Percentiles rank a stretch among this genome's conserved stretches.
phyloP scores from a whole-genome alignment of 805 yeast genomes.

The Monosporozyma aerobia region DNA sequence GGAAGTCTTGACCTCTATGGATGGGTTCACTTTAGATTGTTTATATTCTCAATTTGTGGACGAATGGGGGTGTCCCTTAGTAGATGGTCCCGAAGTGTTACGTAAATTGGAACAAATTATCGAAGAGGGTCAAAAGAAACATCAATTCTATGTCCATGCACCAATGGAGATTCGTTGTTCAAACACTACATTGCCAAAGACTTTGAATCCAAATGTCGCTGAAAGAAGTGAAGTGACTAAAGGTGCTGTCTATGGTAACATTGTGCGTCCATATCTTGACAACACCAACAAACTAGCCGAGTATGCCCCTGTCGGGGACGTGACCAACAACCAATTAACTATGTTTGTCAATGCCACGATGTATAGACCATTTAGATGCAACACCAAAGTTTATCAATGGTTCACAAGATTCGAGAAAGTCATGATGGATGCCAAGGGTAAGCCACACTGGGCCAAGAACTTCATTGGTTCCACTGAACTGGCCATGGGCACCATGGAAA shows the following conservation, averaged over 20 bases:
- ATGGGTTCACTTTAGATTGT: conserved; percentile 92
- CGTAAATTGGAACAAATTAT: conserved; percentile 54
- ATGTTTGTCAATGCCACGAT: conserved; percentile 87
- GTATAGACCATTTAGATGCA: conserved; percentile 82
- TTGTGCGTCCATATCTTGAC: conserved; percentile 71
- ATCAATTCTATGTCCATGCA: conserved; percentile 79
- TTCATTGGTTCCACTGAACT: conserved; percentile 52
- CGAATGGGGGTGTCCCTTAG: conserved; percentile 94
- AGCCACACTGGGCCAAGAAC: conserved; percentile 98
- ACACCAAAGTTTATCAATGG: conserved; percentile 73
- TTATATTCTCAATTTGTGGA: conserved; percentile 86
- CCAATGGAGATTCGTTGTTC: conserved; percentile 94
- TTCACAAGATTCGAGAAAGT: conserved; percentile 73
- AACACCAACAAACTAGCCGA: conserved; percentile 56
- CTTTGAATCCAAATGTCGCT: conserved; percentile 39
- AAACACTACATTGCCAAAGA: conserved; percentile 52
- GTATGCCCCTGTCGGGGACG: conserved; percentile 39
- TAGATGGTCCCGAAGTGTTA: conserved; percentile 64
- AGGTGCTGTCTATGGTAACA: conserved; percentile 83
- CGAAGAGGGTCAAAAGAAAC: conserved; percentile 45
- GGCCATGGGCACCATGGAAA: conserved; percentile 25
- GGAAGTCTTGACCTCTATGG: conserved; percentile 72
- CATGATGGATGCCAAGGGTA: conserved; percentile 72
- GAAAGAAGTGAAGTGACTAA: conserved; percentile 43
- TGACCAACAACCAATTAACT: conserved; percentile 67